Base-by-base conservation (phyloP, 164 flowering plant genomes). In the Sedum album region DNA sequence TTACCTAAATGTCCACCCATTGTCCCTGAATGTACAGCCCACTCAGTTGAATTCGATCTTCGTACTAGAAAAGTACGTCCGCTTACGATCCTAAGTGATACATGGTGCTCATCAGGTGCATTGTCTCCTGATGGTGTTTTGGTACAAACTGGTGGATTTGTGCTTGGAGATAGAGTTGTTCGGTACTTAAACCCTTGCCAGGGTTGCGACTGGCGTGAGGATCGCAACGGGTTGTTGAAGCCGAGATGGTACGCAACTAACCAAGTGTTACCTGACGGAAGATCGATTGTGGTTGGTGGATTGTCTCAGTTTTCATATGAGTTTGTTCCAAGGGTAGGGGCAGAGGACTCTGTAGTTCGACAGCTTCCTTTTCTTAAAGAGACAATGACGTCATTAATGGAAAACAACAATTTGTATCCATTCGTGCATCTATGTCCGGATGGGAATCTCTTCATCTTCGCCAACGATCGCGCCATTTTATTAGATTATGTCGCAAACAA, bases 1-100 rank as follows among this genome's bases (percentile, higher is more conserved):
- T 69, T 93, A 17, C 88, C 96, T 0, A 44, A 65, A 33, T 82
- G 88, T 17, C 48, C 69, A 1, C 81, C 86, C 0, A 67, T 39
- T 6, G 91, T 84, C 62, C 62, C 60, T n/a, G 92, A 91, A 72
- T 91, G 97, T 82, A 78, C 91, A 0, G 97, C 97, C n/a, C 96
- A 91, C 73, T 91, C 97, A 0, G 86, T 69, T 30, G 93, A 88
- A 75, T 89, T 82, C 68, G 74, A 88, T 62, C 86, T 82, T 6
- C 9, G 66, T 25, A 17, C 78, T 65, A 82, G 88, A 70, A 31
- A 82, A 0, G 14, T 85, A 20, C 79, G 92, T 0, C 80, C 97
- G 0, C 84, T 90, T 4, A 80, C 67, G 38, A 75, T 90, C 31
- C 78, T 68, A 18, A 85, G 91, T 9, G 84, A 90, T 68, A 79